phyloP scores from a whole-genome alignment of 129 eudicot genomes.

The Flaveria brownii region DNA sequence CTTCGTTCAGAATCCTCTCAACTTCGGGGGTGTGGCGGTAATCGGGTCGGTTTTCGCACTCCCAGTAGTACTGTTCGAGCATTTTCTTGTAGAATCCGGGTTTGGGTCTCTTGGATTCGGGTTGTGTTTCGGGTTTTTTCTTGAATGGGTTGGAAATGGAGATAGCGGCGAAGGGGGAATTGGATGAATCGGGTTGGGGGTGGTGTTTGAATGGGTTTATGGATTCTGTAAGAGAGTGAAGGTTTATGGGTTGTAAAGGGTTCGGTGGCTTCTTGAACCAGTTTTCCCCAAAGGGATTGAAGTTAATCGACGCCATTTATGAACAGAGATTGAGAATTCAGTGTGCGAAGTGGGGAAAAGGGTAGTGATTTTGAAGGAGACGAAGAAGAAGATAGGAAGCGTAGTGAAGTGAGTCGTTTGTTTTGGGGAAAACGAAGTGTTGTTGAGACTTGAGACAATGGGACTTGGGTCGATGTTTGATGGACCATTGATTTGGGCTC shows the following conservation, averaged over 20 bases:
- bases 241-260: constrained; percentile 56
- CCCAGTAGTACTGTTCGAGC: constrained; percentile 84
- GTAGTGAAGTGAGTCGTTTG: constrained; percentile 1
- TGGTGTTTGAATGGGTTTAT: constrained; percentile 66
- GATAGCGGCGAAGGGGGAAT: constrained; percentile 52
- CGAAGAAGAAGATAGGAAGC: constrained; percentile 29
- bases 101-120: constrained; percentile 27
- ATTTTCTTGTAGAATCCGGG: constrained; percentile 64
- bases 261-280: constrained; percentile 74
- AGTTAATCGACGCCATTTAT: constrained; percentile 72
- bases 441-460: not conserved
- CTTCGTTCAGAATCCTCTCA: constrained; percentile 58
- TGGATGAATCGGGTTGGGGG: constrained; percentile 23
- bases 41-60: constrained; percentile 71
- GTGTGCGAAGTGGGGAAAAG: not conserved
- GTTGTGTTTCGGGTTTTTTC: constrained; percentile 35
- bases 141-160: constrained; percentile 46
- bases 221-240: constrained; percentile 40
- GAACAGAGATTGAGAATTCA: not conserved
- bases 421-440: constrained; percentile 15
- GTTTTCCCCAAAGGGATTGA: constrained; percentile 78
- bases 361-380: constrained; percentile 4
- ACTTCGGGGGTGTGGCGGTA: constrained; percentile 74
- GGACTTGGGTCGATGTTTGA: not conserved
- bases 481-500: constrained; percentile 20